Evolutionary conservation across 2,329 filamentous ascomycete species (phyloP).

Genomic region (Beauveria rudraprayagi): DNA sequence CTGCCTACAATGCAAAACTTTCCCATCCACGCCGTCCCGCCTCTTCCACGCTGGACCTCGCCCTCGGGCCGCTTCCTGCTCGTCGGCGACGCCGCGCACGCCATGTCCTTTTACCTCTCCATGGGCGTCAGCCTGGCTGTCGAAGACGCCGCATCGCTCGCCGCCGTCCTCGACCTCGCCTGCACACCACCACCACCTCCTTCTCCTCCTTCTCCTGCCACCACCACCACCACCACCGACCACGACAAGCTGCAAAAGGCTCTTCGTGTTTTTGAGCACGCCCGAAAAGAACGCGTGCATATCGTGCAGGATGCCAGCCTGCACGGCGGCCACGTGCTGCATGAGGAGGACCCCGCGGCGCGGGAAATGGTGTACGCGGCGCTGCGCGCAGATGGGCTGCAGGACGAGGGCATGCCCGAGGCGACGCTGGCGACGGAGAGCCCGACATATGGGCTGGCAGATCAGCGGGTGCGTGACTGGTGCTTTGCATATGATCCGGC

Average conservation of each 20-base stretch:
- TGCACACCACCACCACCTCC: neutral
- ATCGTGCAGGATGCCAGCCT: constrained; percentile 14
- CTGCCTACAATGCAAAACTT: constrained; percentile 15
- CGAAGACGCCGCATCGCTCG: constrained; percentile 15
- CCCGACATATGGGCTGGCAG: constrained; percentile 6
- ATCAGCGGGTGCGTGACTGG: constrained; percentile 6
- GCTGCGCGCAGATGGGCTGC: constrained; percentile 3
- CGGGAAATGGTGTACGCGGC: constrained; percentile 12
- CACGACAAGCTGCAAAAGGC: neutral
- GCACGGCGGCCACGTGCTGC: constrained; percentile 13
- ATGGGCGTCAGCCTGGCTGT: constrained; percentile 17
- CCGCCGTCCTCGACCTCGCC: constrained; percentile 9
- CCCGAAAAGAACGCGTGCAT: constrained; percentile 10
- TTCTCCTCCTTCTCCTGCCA: neutral
- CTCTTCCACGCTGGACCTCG: constrained; percentile 12
- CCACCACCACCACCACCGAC: neutral
- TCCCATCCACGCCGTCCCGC: constrained; percentile 14
- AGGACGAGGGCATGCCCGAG: neutral
- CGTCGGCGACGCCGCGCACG: constrained; percentile 16
- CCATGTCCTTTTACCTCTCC: constrained; percentile 17
- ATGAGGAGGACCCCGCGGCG: neutral
- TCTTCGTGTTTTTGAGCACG: constrained; percentile 10
- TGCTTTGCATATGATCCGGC: constrained; percentile 5
- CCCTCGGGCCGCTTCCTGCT: constrained; percentile 13
- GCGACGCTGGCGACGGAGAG: neutral